phyloP scores from a whole-genome alignment of 176 grass and related monocot species.

The Eleusine coracana region DNA sequence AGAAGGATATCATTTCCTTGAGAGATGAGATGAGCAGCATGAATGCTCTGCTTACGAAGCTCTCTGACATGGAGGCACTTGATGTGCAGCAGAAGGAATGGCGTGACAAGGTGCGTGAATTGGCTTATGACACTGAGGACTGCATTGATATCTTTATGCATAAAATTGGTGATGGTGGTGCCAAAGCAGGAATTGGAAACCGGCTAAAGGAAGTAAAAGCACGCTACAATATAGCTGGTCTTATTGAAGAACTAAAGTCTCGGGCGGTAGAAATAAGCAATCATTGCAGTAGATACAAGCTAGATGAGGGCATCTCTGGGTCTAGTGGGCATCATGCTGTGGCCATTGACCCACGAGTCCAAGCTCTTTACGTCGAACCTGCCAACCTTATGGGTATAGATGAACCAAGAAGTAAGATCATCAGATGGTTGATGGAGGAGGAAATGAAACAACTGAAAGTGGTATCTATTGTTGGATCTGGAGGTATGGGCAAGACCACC shows the following conservation, averaged over 20 bases:
- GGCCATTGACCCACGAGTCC: too few species aligned
- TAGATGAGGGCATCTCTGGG: too few species aligned
- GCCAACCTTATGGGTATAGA: background rate
- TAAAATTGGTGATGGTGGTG: background rate
- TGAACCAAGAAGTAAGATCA: too few species aligned
- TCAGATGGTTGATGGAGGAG: too few species aligned
- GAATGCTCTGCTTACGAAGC: constrained; percentile 1
- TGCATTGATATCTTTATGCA: constrained; percentile 4
- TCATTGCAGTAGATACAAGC: background rate
- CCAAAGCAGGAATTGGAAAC: background rate
- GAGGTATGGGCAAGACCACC: constrained; percentile 40
- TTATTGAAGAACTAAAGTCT: background rate
- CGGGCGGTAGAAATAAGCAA: background rate
- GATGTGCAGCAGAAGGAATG: background rate
- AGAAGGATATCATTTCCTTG: background rate
- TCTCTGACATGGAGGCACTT: background rate
- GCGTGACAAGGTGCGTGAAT: constrained; percentile 32
- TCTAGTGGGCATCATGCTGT: too few species aligned
- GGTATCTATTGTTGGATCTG: constrained; percentile 5
- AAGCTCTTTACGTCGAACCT: too few species aligned
- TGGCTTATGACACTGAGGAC: constrained; percentile 36
- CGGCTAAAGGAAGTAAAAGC: background rate
- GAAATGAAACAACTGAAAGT: background rate
- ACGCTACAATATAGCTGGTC: background rate
- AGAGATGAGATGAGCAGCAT: constrained; percentile 37